Percentiles rank a stretch among this genome's conserved stretches.
phyloP scores from a whole-genome alignment of 1,139 yeast genomes.

The Sugiyamaella neomexicana region DNA sequence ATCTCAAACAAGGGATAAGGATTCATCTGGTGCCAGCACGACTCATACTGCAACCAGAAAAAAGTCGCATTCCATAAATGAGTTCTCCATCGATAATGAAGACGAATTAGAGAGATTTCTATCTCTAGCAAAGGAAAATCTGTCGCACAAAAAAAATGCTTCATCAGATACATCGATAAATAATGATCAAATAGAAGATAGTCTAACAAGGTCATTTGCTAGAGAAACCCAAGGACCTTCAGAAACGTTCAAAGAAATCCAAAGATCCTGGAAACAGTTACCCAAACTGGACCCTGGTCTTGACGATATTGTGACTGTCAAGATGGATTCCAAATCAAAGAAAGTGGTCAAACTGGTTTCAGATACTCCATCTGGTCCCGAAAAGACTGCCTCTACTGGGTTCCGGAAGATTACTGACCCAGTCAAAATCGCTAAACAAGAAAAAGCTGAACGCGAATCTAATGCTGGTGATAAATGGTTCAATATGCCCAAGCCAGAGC shows the following conservation, averaged over 20 bases:
- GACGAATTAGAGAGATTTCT: conserved; percentile 7
- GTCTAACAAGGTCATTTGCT: neutral
- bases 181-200: neutral
- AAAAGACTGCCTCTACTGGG: conserved; percentile 15
- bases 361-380: neutral
- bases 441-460: conserved; percentile 34
- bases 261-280: conserved; percentile 26
- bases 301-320: conserved; percentile 2
- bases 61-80: neutral
- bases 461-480: conserved; percentile 74
- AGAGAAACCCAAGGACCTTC: conserved; percentile 14
- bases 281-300: conserved; percentile 33
- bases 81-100: conserved; percentile 9
- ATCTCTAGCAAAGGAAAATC: conserved; percentile 12
- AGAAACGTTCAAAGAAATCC: conserved; percentile 23
- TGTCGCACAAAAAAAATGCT: conserved; percentile 1
- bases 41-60: neutral
- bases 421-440: conserved; percentile 38
- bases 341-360: conserved; percentile 20
- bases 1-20: conserved; percentile 3
- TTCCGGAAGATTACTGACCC: conserved; percentile 53
- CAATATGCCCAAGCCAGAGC: conserved; percentile 73
- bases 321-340: conserved; percentile 12
- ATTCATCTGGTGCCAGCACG: neutral
- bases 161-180: neutral